Percentiles rank a stretch among this genome's conserved stretches.
Conservation (phyloP, 257 asterid genomes). For the Rauvolfia tetraphylla region DNA sequence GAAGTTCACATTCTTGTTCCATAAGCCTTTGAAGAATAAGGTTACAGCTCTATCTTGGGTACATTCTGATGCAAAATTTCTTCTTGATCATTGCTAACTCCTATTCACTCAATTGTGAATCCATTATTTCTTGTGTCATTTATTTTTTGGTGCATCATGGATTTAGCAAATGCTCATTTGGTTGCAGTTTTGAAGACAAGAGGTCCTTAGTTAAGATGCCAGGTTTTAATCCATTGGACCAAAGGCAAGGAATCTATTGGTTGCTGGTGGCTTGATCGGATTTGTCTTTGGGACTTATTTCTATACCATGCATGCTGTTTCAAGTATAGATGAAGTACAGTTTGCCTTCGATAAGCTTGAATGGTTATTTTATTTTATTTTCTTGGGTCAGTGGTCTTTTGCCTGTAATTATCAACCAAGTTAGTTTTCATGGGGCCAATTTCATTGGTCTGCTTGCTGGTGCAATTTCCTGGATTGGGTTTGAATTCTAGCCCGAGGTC, state of each 20-base stretch:
- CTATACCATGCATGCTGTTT: conserved; percentile 10
- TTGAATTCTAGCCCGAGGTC: too few species aligned
- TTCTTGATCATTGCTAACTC: neutral
- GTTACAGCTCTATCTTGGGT: too few species aligned
- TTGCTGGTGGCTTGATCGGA: conserved; percentile 9
- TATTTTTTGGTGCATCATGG: neutral
- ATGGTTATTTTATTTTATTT: too few species aligned
- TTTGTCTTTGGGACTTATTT: conserved; percentile 7
- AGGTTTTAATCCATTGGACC: neutral
- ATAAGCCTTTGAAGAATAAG: neutral
- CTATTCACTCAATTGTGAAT: neutral
- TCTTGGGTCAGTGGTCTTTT: too few species aligned
- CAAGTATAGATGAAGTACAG: conserved; percentile 13
- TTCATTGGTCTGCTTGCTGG: too few species aligned
- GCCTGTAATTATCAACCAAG: too few species aligned
- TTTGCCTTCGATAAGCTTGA: conserved; percentile 1
- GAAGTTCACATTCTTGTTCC: too few species aligned
- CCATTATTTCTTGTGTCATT: neutral
- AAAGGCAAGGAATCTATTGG: neutral
- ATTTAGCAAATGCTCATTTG: neutral
- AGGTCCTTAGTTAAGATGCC: neutral
- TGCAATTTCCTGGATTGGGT: too few species aligned
- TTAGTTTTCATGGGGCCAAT: too few species aligned
- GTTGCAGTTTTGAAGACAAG: neutral
- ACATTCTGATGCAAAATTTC: neutral